Conservation (phyloP, 2,329 filamentous ascomycete species). For the Torrubiella hemipterigena region DNA sequence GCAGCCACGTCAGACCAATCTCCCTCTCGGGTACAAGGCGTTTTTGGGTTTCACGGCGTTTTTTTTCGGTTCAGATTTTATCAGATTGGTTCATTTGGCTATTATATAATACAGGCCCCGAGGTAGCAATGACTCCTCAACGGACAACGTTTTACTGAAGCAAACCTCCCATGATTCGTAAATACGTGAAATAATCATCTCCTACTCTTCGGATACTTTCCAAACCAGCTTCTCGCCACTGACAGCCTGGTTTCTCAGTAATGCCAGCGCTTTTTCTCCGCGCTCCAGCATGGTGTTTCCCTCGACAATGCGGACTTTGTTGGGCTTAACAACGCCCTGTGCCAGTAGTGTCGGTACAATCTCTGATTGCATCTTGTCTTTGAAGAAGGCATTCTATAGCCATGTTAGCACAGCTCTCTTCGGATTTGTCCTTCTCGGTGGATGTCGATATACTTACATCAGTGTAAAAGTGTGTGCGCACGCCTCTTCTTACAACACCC, state of each 20-base stretch:
- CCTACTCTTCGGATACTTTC: constrained; percentile 12
- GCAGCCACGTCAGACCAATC: no score
- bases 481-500: constrained; percentile 39
- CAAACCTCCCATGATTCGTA: no score
- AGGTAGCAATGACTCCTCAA: no score
- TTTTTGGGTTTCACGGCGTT: no score
- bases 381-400: constrained; percentile 43
- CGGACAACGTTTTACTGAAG: no score
- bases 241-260: constrained; percentile 21
- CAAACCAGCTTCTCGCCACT: constrained; percentile 30
- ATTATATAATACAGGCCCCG: no score
- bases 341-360: constrained; percentile 38
- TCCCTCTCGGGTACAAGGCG: no score
- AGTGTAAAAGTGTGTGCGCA: constrained; percentile 31
- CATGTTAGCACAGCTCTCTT: background rate
- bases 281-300: constrained; percentile 24
- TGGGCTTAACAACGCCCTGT: constrained; percentile 25
- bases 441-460: constrained; percentile 8
- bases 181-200: no score
- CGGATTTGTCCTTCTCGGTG: background rate
- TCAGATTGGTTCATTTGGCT: no score
- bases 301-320: constrained; percentile 27
- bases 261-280: constrained; percentile 23
- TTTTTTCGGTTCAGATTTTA: no score
- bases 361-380: constrained; percentile 38